These are phyloP conservation scores for Botrytis squamosa DNA, from an alignment of 2,329 filamentous ascomycete genomes.

Conservation along the genomic window DNA sequence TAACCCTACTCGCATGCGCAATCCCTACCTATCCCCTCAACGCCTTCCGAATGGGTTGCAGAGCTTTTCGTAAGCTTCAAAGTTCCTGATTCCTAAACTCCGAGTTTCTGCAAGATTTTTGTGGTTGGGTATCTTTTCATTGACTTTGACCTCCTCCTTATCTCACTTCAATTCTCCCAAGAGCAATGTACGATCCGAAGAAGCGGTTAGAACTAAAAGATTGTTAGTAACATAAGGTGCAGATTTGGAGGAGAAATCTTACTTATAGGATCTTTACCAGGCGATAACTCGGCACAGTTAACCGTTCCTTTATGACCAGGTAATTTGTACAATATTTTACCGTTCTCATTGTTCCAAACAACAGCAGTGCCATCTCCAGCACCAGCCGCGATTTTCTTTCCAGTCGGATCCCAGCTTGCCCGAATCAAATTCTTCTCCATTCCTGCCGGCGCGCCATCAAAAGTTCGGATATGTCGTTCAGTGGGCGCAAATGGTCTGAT, in stretches of 20 bases:
- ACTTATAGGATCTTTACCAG: conserved; percentile 82
- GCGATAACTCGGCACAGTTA: conserved; percentile 90
- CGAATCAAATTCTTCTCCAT: conserved; percentile 89
- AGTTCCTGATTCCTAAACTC: neutral
- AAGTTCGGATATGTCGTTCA: conserved; percentile 80
- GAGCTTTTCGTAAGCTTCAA: neutral
- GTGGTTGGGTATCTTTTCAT: conserved; percentile 17
- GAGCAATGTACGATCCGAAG: conserved; percentile 82
- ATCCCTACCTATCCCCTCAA: neutral
- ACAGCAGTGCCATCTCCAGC: conserved; percentile 88
- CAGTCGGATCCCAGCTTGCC: conserved; percentile 84
- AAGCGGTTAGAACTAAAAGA: conserved; percentile 74
- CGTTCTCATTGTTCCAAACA: conserved; percentile 85
- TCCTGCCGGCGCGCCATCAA: conserved; percentile 85
- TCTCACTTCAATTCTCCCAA: conserved; percentile 74
- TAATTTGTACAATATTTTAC: conserved; percentile 89
- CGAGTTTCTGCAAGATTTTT: conserved; percentile 2
- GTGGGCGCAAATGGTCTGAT: conserved; percentile 90
- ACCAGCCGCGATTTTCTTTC: conserved; percentile 83
- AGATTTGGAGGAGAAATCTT: conserved; percentile 46
- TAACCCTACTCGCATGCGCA: neutral
- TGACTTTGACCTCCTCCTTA: conserved; percentile 3
- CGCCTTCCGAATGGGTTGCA: neutral
- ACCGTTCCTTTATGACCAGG: conserved; percentile 94
- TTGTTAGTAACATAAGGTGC: conserved; percentile 26